Evolutionary conservation across 208 protist species (phyloP).

Genomic region (Naegleria fowleri): DNA sequence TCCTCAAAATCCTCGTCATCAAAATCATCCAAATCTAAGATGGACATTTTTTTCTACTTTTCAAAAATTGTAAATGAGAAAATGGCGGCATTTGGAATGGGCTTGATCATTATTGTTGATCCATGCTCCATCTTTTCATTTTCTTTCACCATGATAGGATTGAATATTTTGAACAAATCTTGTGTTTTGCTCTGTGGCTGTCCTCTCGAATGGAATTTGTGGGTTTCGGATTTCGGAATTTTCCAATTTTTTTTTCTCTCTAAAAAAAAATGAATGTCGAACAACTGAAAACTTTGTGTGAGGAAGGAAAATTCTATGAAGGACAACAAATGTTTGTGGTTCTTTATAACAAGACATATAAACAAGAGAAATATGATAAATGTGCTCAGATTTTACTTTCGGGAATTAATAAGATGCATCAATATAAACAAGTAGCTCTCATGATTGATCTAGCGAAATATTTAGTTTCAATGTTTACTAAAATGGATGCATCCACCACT

Average conservation of each 20-base stretch:
- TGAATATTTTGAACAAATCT: too few relatives aligned
- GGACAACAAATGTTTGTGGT: not conserved
- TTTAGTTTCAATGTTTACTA: not conserved
- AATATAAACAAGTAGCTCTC: not conserved
- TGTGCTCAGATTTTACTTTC: not conserved
- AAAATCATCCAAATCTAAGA: not conserved
- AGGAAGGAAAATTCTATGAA: conserved; percentile 1
- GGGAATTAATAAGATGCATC: not conserved
- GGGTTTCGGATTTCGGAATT: too few relatives aligned
- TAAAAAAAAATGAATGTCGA: not conserved
- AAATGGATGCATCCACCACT: not conserved
- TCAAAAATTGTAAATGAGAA: too few relatives aligned
- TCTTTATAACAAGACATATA: not conserved
- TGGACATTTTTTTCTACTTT: too few relatives aligned
- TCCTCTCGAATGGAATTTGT: too few relatives aligned
- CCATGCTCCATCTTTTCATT: too few relatives aligned
- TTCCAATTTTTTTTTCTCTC: not conserved
- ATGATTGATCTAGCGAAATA: not conserved
- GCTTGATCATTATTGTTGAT: too few relatives aligned
- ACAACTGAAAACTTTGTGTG: not conserved
- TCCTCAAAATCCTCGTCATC: not conserved
- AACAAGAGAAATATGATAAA: not conserved
- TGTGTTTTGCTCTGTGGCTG: too few relatives aligned
- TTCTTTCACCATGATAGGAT: too few relatives aligned
- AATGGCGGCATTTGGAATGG: too few relatives aligned